Evolutionary conservation across 257 asterid genomes (phyloP).

Genomic region (Petunia axillaris): DNA sequence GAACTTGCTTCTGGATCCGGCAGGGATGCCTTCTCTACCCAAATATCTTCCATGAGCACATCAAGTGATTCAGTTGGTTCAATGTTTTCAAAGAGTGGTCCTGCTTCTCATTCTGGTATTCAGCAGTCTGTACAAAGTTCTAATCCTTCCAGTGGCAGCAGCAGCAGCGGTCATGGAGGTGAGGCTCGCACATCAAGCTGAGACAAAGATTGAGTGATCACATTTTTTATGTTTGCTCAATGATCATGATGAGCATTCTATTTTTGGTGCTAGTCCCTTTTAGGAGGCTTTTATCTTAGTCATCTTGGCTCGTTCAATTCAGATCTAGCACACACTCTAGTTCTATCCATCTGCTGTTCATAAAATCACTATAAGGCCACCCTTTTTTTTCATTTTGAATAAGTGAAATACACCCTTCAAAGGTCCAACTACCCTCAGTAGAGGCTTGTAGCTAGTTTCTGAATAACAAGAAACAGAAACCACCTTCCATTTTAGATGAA

Average conservation of each 20-base stretch:
- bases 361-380: slow-evolving; percentile 47
- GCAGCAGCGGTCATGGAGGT: slow-evolving; percentile 43
- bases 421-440: slow-evolving; percentile 35
- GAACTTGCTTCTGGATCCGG: slow-evolving; percentile 40
- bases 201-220: slow-evolving; percentile 31
- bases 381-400: slow-evolving; percentile 45
- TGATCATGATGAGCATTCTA: slow-evolving; percentile 26
- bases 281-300: slow-evolving; percentile 39
- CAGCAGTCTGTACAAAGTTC: slow-evolving; percentile 52
- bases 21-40: slow-evolving; percentile 36
- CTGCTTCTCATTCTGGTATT: slow-evolving; percentile 42
- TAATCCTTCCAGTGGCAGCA: slow-evolving; percentile 37
- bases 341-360: slow-evolving; percentile 49
- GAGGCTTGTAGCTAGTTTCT: slow-evolving; percentile 42
- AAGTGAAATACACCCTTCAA: slow-evolving; percentile 40
- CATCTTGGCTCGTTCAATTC: slow-evolving; percentile 43
- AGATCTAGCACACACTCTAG: slow-evolving; percentile 43
- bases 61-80: slow-evolving; percentile 50
- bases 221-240: slow-evolving; percentile 34
- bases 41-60: slow-evolving; percentile 38
- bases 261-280: slow-evolving; percentile 49
- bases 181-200: slow-evolving; percentile 62
- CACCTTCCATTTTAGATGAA: slow-evolving; percentile 31
- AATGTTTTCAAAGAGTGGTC: slow-evolving; percentile 50
- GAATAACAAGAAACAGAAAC: slow-evolving; percentile 38